Base-by-base conservation (phyloP, 805 yeast genomes). In the Yamadazyma paraphyllophila region DNA sequence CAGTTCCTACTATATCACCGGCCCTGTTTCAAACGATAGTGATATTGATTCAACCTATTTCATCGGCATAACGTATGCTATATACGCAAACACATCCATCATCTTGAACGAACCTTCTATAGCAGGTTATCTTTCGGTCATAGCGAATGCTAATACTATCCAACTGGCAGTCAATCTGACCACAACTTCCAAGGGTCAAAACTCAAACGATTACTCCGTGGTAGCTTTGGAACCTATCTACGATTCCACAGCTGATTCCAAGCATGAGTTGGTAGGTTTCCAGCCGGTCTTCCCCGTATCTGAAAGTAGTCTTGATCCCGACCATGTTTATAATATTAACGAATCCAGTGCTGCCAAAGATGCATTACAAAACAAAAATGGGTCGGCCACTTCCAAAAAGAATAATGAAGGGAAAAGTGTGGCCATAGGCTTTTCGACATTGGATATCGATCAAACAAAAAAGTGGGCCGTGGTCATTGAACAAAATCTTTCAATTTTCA, bases 21-120 rank as follows among this genome's bases (percentile, higher is more conserved):
- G 95, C 3, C 96, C 97, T 0, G 68, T 78, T 1, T 43, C 65
- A 13, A 79, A 81, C 53, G 41, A 57, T 10, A 41, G 61, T 3
- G 53, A 58, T 38, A 39, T 45, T 7, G 62, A 60, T 32, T 53
- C 69, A 1, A 47, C 71, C 1, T 83, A 76, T 55, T 76, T 81
- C 52, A 69, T 88, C 75, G 88, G 96, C 0, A 67, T 90, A 65
- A 85, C 96, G 0, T 54, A 88, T 4, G 94, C 96, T 0, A 76
- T 90, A 2, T 83, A 74, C 55, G 78, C 88, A 13, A 84, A 85
- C 53, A 74, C 83, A n/a, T 83, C 95, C 1, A 83, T 87, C 16
- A 65, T 83, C 16, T 27, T 65, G 6, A 65, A 73, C n/a, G 68
- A 73, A 12, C 81, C 85, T 4, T 73, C 77, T 16, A 68, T 87